A percentile compares a stretch with the other conserved stretches of the same genome.
phyloP scores from a whole-genome alignment of 345 rosid species.

The Rhizophora mangle region DNA sequence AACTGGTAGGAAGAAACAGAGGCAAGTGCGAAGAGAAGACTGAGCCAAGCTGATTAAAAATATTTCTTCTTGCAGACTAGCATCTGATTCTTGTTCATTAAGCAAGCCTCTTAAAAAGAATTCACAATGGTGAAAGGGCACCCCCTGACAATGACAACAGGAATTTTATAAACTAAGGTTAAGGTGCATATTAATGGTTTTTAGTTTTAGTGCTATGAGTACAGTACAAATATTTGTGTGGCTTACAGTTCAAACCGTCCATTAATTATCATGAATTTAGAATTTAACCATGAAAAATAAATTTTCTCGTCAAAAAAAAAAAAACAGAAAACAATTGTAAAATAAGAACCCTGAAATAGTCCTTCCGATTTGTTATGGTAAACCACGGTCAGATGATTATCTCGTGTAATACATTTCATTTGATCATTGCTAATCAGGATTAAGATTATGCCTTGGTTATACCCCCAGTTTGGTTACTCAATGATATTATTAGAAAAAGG shows the following conservation, averaged over 20 bases:
- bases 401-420: background rate
- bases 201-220: no score
- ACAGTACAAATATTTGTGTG: no score
- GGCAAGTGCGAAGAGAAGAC: slow-evolving; percentile 25
- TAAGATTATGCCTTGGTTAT: slow-evolving; percentile 17
- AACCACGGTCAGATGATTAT: slow-evolving; percentile 5
- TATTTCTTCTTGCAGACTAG: slow-evolving; percentile 24
- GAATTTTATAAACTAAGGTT: slow-evolving; percentile 8
- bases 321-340: no score
- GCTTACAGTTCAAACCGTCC: no score
- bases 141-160: slow-evolving; percentile 21
- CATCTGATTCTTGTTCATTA: slow-evolving; percentile 6
- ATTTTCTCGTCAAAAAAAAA: no score
- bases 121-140: background rate
- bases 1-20: slow-evolving; percentile 4
- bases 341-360: slow-evolving; percentile 6
- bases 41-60: slow-evolving; percentile 26
- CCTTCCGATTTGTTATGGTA: background rate
- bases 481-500: background rate
- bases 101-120: slow-evolving; percentile 5
- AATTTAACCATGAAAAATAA: no score
- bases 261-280: no score
- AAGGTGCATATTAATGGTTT: no score
- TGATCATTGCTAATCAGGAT: slow-evolving; percentile 2
- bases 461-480: slow-evolving; percentile 4